Percentiles rank a stretch among this genome's conserved stretches.
Evolutionary conservation across 2,329 filamentous ascomycete genomes (phyloP).

Genomic region (Penicillium sp.): DNA sequence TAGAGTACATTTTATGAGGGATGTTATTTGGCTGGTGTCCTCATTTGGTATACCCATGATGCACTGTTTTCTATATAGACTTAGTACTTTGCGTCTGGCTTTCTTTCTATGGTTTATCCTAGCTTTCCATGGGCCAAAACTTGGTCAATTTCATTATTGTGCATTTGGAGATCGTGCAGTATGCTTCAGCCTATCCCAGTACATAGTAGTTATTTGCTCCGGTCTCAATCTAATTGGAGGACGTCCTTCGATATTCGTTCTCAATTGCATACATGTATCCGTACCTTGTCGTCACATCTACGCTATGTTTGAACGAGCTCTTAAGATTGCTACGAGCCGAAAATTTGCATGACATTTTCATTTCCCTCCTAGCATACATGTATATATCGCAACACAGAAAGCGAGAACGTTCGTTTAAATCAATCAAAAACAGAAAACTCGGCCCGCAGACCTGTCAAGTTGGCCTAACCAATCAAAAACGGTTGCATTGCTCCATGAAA

Average conservation of each 20-base stretch:
- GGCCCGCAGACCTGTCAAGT: background rate
- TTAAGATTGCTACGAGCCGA: background rate
- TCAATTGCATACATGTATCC: background rate
- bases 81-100: conserved; percentile 13
- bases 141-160: background rate
- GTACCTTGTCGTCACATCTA: background rate
- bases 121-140: background rate
- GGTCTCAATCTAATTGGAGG: background rate
- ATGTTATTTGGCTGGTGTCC: conserved; percentile 5
- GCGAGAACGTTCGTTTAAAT: background rate
- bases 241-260: background rate
- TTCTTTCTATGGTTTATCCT: background rate
- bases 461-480: background rate
- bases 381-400: background rate
- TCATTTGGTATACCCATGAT: conserved; percentile 6
- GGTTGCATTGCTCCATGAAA: background rate
- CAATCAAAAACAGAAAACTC: background rate
- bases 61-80: conserved; percentile 13
- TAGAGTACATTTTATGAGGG: conserved; percentile 8
- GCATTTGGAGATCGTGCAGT: background rate
- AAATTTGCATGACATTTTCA: background rate
- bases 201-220: background rate
- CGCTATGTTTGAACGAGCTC: background rate
- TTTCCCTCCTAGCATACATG: background rate
- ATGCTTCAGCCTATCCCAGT: background rate